Evolutionary conservation across 108 stramenopile genomes (phyloP).

Genomic region (Fragilaria crotonensis): DNA sequence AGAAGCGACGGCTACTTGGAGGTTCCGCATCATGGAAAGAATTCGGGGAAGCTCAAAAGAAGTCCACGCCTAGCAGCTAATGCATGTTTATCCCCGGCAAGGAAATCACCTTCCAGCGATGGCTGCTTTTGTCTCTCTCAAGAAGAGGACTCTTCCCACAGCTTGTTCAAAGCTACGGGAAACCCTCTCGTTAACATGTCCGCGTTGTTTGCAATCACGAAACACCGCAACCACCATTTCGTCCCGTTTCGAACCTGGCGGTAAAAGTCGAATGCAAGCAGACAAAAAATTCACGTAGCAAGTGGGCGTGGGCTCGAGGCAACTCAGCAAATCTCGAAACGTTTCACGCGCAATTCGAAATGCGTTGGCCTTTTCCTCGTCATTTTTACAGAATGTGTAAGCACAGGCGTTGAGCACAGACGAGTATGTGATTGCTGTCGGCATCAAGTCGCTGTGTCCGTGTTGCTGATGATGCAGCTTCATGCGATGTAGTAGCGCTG

Average conservation of each 20-base stretch:
- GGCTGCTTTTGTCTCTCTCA: too few relatives aligned
- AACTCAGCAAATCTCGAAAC: background rate
- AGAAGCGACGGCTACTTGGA: slow-evolving; percentile 64
- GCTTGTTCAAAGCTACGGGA: too few relatives aligned
- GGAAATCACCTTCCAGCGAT: too few relatives aligned
- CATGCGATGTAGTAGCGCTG: slow-evolving; percentile 55
- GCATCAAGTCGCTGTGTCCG: slow-evolving; percentile 24
- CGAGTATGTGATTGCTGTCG: slow-evolving; percentile 35
- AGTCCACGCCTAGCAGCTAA: background rate
- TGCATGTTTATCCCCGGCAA: too few relatives aligned
- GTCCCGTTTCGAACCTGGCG: slow-evolving; percentile 1
- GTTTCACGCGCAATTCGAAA: background rate
- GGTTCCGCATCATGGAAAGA: slow-evolving; percentile 37
- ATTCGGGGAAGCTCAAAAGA: slow-evolving; percentile 8
- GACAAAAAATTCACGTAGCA: slow-evolving; percentile 2
- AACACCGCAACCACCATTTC: background rate
- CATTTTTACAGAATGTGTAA: slow-evolving; percentile 12
- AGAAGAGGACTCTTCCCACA: too few relatives aligned
- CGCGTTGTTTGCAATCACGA: background rate
- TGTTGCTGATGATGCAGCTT: slow-evolving; percentile 39
- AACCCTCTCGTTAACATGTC: background rate
- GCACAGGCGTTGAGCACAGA: slow-evolving; percentile 52
- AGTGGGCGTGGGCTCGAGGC: background rate
- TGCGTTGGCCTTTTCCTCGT: background rate
- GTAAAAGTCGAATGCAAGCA: slow-evolving; percentile 1